Evolutionary conservation across 768 basidiomycete species (phyloP).

Genomic region (Boletus huronensis): DNA sequence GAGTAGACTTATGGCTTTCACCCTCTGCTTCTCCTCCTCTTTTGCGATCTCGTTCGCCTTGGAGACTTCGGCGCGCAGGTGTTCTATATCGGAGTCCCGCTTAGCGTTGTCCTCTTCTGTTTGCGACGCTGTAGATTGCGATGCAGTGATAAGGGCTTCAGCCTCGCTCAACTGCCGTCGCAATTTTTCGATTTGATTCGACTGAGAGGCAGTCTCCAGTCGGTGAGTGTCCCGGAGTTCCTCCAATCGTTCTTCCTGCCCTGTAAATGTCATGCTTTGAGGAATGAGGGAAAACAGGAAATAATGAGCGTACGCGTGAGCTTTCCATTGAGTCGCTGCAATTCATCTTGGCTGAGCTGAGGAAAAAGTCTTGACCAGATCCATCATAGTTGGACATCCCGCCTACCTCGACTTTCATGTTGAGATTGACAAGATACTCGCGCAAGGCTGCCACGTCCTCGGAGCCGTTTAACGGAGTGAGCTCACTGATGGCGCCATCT

Average conservation of each 20-base stretch:
- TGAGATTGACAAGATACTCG: conserved; percentile 66
- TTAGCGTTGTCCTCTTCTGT: conserved; percentile 48
- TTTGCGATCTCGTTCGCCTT: conserved; percentile 61
- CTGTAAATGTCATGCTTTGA: conserved; percentile 37
- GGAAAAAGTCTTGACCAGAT: not conserved
- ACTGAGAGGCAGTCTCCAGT: conserved; percentile 76
- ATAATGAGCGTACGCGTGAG: conserved; percentile 57
- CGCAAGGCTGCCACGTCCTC: conserved; percentile 64
- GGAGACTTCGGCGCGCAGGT: conserved; percentile 61
- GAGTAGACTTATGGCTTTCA: conserved; percentile 86
- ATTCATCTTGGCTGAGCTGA: conserved; percentile 73
- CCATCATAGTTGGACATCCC: not conserved
- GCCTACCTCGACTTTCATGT: conserved; percentile 67
- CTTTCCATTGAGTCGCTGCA: conserved; percentile 68
- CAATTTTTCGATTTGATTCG: conserved; percentile 67
- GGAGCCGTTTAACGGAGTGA: conserved; percentile 67
- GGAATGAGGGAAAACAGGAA: not conserved
- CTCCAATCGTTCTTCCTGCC: conserved; percentile 79
- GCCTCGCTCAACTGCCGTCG: conserved; percentile 64
- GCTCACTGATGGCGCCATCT: conserved; percentile 63
- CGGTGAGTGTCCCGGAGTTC: conserved; percentile 83
- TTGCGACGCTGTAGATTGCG: conserved; percentile 45
- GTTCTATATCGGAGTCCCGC: conserved; percentile 53
- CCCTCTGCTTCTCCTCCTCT: conserved; percentile 97
- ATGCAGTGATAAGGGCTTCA: conserved; percentile 64